These are phyloP conservation scores for Gentiana dahurica DNA, from an alignment of 257 asterid genomes.

Conservation along the genomic window DNA sequence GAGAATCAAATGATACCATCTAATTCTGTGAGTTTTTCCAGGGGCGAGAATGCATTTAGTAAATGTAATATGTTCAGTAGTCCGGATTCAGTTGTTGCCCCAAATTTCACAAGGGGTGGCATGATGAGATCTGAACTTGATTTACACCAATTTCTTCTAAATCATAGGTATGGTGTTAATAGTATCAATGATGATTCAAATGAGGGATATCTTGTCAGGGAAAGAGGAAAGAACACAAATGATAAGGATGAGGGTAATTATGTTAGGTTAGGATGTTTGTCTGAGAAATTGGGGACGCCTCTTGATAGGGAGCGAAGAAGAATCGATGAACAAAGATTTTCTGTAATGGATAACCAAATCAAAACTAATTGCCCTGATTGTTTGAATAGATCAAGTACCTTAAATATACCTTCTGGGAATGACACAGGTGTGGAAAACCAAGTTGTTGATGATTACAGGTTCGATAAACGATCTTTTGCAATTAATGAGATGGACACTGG, in stretches of 20 bases:
- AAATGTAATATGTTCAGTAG: slow-evolving; percentile 14
- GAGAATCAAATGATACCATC: slow-evolving; percentile 19
- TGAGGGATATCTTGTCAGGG: slow-evolving; percentile 17
- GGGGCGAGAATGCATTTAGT: slow-evolving; percentile 2
- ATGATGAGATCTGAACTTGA: slow-evolving; percentile 16
- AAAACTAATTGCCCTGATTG: slow-evolving; percentile 8
- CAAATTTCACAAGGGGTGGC: slow-evolving; percentile 13
- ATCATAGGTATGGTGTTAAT: slow-evolving; percentile 17
- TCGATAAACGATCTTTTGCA: not conserved
- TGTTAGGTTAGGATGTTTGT: slow-evolving; percentile 12
- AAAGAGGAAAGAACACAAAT: slow-evolving; percentile 18
- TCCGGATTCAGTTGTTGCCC: slow-evolving; percentile 6
- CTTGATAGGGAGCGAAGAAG: slow-evolving; percentile 1
- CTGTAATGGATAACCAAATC: not conserved
- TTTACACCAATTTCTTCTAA: slow-evolving; percentile 14
- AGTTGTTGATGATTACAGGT: not conserved
- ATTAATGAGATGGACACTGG: slow-evolving; percentile 4
- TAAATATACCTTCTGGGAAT: not conserved
- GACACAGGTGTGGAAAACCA: slow-evolving; percentile 3
- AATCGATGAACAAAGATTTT: slow-evolving; percentile 5
- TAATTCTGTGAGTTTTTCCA: slow-evolving; percentile 12
- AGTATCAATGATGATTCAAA: slow-evolving; percentile 14
- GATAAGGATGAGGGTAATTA: slow-evolving; percentile 18
- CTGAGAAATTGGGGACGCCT: slow-evolving; percentile 3
- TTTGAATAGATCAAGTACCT: not conserved